A percentile compares a stretch with the other conserved stretches of the same genome.
phyloP scores from a whole-genome alignment of 352 stramenopile species.

The Globisporangium yorkense region DNA sequence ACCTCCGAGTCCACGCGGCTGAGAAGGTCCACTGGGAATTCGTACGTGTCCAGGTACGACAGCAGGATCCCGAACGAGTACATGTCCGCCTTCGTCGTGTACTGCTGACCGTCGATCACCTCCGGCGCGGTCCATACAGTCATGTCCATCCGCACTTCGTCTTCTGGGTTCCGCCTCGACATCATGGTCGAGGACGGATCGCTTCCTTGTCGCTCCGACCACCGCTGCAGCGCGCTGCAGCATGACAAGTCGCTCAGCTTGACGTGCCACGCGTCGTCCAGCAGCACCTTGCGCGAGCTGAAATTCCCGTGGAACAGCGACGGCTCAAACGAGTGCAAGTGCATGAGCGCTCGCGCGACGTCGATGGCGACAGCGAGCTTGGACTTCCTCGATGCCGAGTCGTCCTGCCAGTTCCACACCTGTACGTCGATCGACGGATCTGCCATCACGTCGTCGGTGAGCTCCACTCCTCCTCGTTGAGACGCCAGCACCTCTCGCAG shows the following conservation, averaged over 20 bases:
- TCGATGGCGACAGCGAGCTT: slow-evolving; percentile 39
- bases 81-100: slow-evolving; percentile 38
- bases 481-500: slow-evolving; percentile 9
- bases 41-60: slow-evolving; percentile 30
- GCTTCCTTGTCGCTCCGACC: slow-evolving; percentile 25
- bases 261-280: slow-evolving; percentile 28
- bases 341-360: slow-evolving; percentile 29
- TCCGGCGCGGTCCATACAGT: slow-evolving; percentile 39
- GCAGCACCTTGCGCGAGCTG: slow-evolving; percentile 36
- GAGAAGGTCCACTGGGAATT: slow-evolving; percentile 27
- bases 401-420: slow-evolving; percentile 23
- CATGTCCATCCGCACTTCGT: slow-evolving; percentile 41
- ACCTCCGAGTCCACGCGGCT: slow-evolving; percentile 35
- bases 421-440: not conserved
- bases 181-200: not conserved
- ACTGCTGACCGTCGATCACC: slow-evolving; percentile 36
- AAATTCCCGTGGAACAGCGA: slow-evolving; percentile 39
- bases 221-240: slow-evolving; percentile 30
- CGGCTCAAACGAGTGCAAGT: slow-evolving; percentile 39
- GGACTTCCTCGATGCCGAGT: slow-evolving; percentile 20
- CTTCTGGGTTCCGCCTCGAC: slow-evolving; percentile 7
- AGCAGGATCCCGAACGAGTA: slow-evolving; percentile 41
- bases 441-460: not conserved
- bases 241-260: slow-evolving; percentile 43
- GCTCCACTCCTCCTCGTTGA: slow-evolving; percentile 5